Base-by-base conservation (phyloP, 495 filamentous ascomycete species). In the Xylaria scruposa region DNA sequence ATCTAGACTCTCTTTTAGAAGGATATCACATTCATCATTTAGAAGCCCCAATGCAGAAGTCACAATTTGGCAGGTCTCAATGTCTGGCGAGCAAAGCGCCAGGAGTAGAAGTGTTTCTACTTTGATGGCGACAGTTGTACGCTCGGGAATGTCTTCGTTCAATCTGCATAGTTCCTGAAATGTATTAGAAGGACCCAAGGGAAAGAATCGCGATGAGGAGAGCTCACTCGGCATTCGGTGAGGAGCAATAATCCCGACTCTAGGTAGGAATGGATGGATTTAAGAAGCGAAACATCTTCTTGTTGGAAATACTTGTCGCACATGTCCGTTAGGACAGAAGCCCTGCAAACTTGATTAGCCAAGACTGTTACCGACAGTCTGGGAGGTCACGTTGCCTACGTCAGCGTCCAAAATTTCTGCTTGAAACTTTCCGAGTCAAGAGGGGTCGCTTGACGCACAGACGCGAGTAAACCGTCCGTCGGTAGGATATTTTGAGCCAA, bases 41-140 rank as follows among this genome's bases (percentile, higher is more conserved):
- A 89, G 85, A n/a, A 89, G 77, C n/a, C 85, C 86, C 66, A 91
- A 87, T 71, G 87, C 88, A 44, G 85, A 84, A 4, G 88, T 91
- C 42, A 90, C 89, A 33, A 88, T 77, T 68, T 87, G 87, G 75
- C 89, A 91, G 29, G 85, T 86, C 40, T 90, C 87, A 21, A 91
- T 86, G 65, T 91, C 88, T 24, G 86, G 83, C 13, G 88, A 90
- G 73, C 89, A 91, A 26, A 91, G 85, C 2, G 87, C 83, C 3
- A 90, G 85, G 6, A 91, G 78, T 70, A 91, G 86, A 5, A 88
- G 78, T 1, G 88, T 87, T 79, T 91, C 89, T 4, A 90, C 80
- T 72, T 86, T 86, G 6, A 79, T 80, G 33, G 84, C 85, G 12
- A 85, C 83, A 7, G 79, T 76, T 51, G 79, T 81, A 49, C 86